These are phyloP conservation scores for peach (Prunus persica) DNA, from an alignment of 306 rosid genomes.

Conservation along the genomic window DNA sequence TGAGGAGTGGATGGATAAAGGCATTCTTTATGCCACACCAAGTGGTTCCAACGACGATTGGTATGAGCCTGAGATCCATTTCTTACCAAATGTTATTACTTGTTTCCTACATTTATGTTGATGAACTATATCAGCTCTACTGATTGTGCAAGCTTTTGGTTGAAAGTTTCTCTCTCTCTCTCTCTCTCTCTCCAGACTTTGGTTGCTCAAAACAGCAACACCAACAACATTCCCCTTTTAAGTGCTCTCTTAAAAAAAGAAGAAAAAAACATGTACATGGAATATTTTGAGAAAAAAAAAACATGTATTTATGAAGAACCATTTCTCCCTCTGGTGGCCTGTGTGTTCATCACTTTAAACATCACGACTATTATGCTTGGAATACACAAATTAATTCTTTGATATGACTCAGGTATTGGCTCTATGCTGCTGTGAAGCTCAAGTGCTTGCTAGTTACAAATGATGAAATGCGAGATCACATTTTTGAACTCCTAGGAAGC, in stretches of 20 bases:
- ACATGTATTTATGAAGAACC: not conserved
- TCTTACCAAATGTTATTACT: not conserved
- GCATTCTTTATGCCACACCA: conserved; percentile 74
- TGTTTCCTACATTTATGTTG: not conserved
- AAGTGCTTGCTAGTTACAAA: conserved; percentile 86
- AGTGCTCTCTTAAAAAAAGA: not conserved
- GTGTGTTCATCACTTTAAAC: not conserved
- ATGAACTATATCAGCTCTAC: not conserved
- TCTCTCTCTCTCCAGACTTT: not conserved
- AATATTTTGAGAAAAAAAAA: not conserved
- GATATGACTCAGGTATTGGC: conserved; percentile 69
- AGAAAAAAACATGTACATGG: not conserved
- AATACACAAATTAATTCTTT: not conserved
- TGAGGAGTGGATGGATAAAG: conserved; percentile 75
- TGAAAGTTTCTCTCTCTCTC: not conserved
- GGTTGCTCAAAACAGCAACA: too few species aligned
- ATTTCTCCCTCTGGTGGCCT: not conserved
- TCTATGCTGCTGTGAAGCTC: conserved; percentile 76
- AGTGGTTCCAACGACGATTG: conserved; percentile 94
- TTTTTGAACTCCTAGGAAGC: conserved; percentile 79
- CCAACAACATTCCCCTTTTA: too few species aligned
- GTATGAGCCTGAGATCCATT: conserved; percentile 38
- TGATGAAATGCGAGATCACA: conserved; percentile 97
- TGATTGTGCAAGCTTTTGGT: not conserved
- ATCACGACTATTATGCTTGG: not conserved